These are phyloP conservation scores for Colletotrichum trifolii DNA, from an alignment of 2,329 filamentous ascomycete genomes.

Conservation along the genomic window DNA sequence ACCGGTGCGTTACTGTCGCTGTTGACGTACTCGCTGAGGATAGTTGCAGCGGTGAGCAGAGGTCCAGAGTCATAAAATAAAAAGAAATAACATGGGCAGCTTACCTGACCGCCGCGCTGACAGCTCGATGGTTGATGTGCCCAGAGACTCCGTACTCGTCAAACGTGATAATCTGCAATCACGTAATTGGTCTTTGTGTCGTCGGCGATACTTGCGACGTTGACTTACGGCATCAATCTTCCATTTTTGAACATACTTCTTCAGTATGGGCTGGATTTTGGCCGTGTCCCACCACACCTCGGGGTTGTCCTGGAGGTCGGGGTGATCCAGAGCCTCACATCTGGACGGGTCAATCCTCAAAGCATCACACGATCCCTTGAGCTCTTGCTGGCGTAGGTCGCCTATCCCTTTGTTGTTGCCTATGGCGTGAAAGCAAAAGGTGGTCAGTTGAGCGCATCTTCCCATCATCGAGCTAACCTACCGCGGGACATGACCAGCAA, in stretches of 20 bases:
- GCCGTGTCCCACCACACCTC: slow-evolving; percentile 51
- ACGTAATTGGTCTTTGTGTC: not conserved
- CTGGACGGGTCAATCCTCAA: slow-evolving; percentile 43
- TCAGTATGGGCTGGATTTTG: slow-evolving; percentile 46
- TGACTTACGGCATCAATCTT: slow-evolving; percentile 48
- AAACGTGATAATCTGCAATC: slow-evolving; percentile 50
- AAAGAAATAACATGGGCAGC: slow-evolving; percentile 7
- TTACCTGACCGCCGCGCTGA: slow-evolving; percentile 51
- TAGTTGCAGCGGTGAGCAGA: not conserved
- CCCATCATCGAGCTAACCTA: slow-evolving; percentile 10
- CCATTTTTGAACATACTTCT: slow-evolving; percentile 49
- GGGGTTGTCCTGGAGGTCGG: slow-evolving; percentile 52
- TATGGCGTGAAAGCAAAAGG: slow-evolving; percentile 9
- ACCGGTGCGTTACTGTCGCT: slow-evolving; percentile 45
- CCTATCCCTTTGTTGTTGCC: slow-evolving; percentile 48
- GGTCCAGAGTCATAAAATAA: not conserved
- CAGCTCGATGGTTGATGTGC: slow-evolving; percentile 53
- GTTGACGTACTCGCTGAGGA: slow-evolving; percentile 42
- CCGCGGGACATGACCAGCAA: slow-evolving; percentile 47
- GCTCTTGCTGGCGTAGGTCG: slow-evolving; percentile 42
- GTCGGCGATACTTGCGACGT: too few relatives aligned
- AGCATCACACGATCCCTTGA: slow-evolving; percentile 44
- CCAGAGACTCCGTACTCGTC: slow-evolving; percentile 53
- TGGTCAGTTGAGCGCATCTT: not conserved
- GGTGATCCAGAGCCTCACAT: slow-evolving; percentile 47